These are phyloP conservation scores for Pisolithus marmoratus DNA, from an alignment of 768 basidiomycete species.

Conservation along the genomic window DNA sequence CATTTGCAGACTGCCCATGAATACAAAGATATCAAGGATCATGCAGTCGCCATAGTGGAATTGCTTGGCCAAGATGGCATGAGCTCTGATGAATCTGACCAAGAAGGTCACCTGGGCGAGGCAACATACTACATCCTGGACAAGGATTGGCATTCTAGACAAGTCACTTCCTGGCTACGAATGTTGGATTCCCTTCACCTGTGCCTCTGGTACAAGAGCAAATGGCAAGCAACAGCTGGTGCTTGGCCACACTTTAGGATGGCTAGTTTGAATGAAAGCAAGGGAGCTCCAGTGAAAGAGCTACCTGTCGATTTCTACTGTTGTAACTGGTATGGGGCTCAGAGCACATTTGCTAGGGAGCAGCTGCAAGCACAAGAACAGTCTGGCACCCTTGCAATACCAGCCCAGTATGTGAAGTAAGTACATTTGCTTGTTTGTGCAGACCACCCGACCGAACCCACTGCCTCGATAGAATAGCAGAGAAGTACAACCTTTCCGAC, in stretches of 20 bases:
- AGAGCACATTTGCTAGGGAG: background rate
- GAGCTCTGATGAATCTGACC: slow-evolving; percentile 3
- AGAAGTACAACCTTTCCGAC: background rate
- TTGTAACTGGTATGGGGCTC: background rate
- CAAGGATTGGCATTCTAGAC: background rate
- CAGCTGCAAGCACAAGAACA: background rate
- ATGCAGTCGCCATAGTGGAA: background rate
- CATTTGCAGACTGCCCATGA: background rate
- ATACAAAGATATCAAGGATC: background rate
- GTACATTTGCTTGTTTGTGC: background rate
- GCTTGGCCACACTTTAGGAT: background rate
- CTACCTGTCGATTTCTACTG: background rate
- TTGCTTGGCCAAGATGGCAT: background rate
- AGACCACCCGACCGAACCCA: background rate
- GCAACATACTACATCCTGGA: background rate
- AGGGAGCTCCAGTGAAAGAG: background rate
- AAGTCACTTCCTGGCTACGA: background rate
- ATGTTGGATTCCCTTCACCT: background rate
- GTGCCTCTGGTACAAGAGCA: background rate
- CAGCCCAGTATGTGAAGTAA: background rate
- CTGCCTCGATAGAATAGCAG: background rate
- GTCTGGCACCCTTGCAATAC: background rate
- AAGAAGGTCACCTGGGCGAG: background rate
- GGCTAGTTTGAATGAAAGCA: background rate
- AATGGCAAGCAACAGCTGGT: background rate